Evolutionary conservation across 352 stramenopile species (phyloP).

Genomic region (Phytophthora ohioensis): DNA sequence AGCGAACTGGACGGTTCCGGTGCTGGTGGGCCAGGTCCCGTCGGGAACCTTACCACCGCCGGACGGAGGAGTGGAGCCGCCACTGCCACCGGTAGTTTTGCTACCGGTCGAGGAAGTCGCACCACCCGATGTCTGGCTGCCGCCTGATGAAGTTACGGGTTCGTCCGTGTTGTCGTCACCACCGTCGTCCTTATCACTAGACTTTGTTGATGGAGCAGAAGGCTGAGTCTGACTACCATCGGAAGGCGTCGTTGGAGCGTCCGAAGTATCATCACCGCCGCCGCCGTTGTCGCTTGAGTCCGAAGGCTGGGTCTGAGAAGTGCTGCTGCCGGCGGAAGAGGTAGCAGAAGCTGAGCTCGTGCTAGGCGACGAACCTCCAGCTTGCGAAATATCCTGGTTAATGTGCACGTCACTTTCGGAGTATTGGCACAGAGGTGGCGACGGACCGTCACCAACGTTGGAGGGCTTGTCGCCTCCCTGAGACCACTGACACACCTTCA

Average conservation of each 20-base stretch:
- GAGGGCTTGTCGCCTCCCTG: too few species aligned
- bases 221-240: constrained; percentile 1
- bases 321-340: neutral
- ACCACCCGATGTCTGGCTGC: constrained; percentile 9
- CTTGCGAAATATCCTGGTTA: constrained; percentile 29
- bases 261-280: neutral
- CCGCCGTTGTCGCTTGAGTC: constrained; percentile 1
- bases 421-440: constrained; percentile 32
- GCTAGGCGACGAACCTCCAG: constrained; percentile 17
- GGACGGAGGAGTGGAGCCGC: constrained; percentile 7
- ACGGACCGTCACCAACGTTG: too few species aligned
- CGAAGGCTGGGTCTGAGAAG: neutral
- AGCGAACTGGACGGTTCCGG: constrained; percentile 24
- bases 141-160: constrained; percentile 3
- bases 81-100: constrained; percentile 10
- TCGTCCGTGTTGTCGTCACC: constrained; percentile 1
- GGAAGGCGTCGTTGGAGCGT: constrained; percentile 5
- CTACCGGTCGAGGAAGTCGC: constrained; percentile 1
- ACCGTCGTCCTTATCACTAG: neutral
- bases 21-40: constrained; percentile 27
- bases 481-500: constrained; percentile 47
- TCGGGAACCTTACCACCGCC: constrained; percentile 15
- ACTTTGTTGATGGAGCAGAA: neutral
- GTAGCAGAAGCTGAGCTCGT: neutral
- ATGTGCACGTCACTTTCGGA: constrained; percentile 38